Conservation (phyloP, 805 yeast genomes). For the Komagataella ulmi region DNA sequence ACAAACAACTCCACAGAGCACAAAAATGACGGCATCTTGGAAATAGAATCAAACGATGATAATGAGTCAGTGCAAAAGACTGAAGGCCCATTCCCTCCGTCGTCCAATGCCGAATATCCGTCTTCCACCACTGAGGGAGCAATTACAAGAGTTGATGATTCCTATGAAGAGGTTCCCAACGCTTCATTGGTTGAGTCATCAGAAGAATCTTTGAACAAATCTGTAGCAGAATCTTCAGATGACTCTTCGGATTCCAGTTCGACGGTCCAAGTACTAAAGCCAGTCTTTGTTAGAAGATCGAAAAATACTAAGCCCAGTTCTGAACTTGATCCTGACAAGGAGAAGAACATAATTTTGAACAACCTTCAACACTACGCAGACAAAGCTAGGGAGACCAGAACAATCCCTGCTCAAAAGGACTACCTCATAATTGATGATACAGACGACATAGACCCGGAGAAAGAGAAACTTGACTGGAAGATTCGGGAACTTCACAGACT, state of each 20-base stretch:
- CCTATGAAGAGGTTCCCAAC: neutral
- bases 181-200: neutral
- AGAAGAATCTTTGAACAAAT: slow-evolving; percentile 1
- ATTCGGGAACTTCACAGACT: slow-evolving; percentile 18
- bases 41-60: neutral
- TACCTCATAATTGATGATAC: slow-evolving; percentile 37
- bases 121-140: neutral
- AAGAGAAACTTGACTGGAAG: slow-evolving; percentile 23
- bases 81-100: neutral
- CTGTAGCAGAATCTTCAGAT: slow-evolving; percentile 1
- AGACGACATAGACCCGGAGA: slow-evolving; percentile 41
- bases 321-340: slow-evolving; percentile 7
- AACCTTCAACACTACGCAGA: slow-evolving; percentile 2
- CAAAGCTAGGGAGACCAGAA: slow-evolving; percentile 7
- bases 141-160: neutral
- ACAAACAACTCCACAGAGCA: neutral
- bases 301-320: neutral
- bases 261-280: slow-evolving; percentile 7
- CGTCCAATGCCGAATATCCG: neutral
- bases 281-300: slow-evolving; percentile 10
- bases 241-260: slow-evolving; percentile 5
- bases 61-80: neutral
- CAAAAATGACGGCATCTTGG: neutral
- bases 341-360: slow-evolving; percentile 4
- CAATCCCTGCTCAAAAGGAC: slow-evolving; percentile 4